phyloP scores from a whole-genome alignment of 2,329 filamentous ascomycete species.

The Zymoseptoria tritici region DNA sequence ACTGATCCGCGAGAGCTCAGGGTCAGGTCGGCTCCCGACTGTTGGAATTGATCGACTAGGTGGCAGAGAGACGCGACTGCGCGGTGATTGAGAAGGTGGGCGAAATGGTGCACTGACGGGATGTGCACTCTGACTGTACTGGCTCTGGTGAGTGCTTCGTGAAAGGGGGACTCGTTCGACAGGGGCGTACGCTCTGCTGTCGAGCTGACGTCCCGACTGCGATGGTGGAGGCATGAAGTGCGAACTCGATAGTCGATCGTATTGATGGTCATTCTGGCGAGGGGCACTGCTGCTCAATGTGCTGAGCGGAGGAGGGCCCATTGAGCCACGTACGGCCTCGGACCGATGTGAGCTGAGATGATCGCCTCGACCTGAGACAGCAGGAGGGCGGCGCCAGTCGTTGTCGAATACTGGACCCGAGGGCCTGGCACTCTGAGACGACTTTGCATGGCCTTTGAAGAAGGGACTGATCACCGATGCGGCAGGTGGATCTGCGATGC shows the following conservation, averaged over 20 bases:
- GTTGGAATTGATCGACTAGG: slow-evolving; percentile 2
- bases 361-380: neutral
- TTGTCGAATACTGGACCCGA: neutral
- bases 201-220: neutral
- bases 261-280: neutral
- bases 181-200: neutral
- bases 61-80: slow-evolving; percentile 15
- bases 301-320: neutral
- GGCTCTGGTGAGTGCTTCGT: neutral
- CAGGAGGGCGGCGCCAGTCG: neutral
- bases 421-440: neutral
- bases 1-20: slow-evolving; percentile 18
- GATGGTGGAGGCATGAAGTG: neutral
- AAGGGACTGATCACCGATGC: slow-evolving; percentile 35
- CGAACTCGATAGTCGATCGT: neutral
- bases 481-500: neutral
- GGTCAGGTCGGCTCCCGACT: slow-evolving; percentile 3
- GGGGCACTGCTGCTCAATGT: neutral
- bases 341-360: neutral
- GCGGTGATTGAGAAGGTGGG: slow-evolving; percentile 2
- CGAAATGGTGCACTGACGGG: neutral
- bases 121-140: neutral
- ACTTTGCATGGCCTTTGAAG: slow-evolving; percentile 17
- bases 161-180: neutral
- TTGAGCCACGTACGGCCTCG: neutral